Base-by-base conservation (phyloP, 495 filamentous ascomycete genomes). In the Entonaema liquescens region DNA sequence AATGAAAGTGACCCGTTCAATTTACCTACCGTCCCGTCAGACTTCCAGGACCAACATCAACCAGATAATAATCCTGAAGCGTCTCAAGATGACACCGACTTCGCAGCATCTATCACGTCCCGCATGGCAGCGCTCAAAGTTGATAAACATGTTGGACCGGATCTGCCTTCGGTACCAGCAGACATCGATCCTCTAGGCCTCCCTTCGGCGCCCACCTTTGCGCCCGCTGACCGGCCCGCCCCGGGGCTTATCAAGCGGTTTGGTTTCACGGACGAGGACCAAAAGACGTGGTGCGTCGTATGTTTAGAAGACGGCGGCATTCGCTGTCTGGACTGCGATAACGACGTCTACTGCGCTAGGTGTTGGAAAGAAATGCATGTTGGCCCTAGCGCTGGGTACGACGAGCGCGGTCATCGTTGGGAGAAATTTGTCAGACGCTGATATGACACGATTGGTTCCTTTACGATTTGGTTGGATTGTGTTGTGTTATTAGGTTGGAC, bases 311-410 rank as follows among this genome's bases (percentile, higher is more conserved):
- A 92, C 68, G 89, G 88, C 3, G 84, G 83, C 3, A 79, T 92
- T 11, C 75, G 78, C 56, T 93, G 90, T 72, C 57, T 83, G 2
- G 90, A 87, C 11, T 92, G 90, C 72, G 88, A 89, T 62, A 83
- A 81, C 7, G 89, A 92, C 62, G 74, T 89, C 17, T 93, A 91
- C 72, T 93, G 90, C 76, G 80, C 78, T 9, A 74, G 83, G 5
- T 92, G 90, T 78, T 93, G 89, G 90, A 81, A 79, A 53, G 90
- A 91, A 71, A 90, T 90, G 74, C 90, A 93, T 67, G 79, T 85
- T 2, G 89, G 89, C 0, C 81, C 83, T 31, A 71, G 74, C 54
- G 88, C 85, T 2, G 86, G 87, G 4, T 86, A 77, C 54, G 88
- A 89, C 49, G 86, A 89, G 71, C 77, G 84, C 44, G 79, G 79